Conservation (phyloP, 345 rosid species). For the Citropsis articulata region DNA sequence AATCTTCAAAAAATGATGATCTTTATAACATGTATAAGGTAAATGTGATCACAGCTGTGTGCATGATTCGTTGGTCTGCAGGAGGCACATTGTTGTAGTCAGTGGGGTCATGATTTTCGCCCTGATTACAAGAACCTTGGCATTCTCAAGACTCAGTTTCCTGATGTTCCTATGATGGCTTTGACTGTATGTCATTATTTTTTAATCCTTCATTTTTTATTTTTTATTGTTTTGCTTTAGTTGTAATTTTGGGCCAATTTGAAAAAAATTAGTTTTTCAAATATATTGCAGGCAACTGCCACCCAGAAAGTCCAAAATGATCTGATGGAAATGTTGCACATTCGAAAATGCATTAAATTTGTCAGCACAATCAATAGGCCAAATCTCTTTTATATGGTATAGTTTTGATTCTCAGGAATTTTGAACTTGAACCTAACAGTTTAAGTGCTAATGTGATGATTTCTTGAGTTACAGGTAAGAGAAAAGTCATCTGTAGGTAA, state of each 20-base stretch:
- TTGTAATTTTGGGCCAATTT: conserved; percentile 9
- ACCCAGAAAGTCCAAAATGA: conserved; percentile 88
- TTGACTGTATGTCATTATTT: conserved; percentile 65
- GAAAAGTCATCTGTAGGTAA: conserved; percentile 84
- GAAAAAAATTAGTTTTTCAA: conserved; percentile 8
- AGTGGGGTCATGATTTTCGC: conserved; percentile 99
- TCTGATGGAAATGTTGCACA: conserved; percentile 81
- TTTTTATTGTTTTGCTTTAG: background rate
- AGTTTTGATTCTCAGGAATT: conserved; percentile 11
- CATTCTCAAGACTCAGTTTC: conserved; percentile 91
- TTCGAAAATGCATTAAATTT: conserved; percentile 77
- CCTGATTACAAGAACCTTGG: conserved; percentile 95
- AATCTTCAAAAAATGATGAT: background rate
- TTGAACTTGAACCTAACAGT: conserved; percentile 4
- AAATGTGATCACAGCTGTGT: background rate
- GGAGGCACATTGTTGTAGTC: conserved; percentile 99
- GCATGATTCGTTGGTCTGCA: conserved; percentile 33
- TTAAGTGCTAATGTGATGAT: conserved; percentile 6
- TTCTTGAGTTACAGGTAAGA: conserved; percentile 56
- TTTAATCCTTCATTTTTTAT: background rate
- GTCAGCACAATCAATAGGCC: conserved; percentile 96
- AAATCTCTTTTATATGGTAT: conserved; percentile 88
- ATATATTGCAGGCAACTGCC: conserved; percentile 81
- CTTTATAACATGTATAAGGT: background rate
- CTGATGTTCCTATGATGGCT: conserved; percentile 80